A percentile compares a stretch with the other conserved stretches of the same genome.
phyloP scores from a whole-genome alignment of 768 basidiomycete species.

The Brasilioporus rufonigricans region DNA sequence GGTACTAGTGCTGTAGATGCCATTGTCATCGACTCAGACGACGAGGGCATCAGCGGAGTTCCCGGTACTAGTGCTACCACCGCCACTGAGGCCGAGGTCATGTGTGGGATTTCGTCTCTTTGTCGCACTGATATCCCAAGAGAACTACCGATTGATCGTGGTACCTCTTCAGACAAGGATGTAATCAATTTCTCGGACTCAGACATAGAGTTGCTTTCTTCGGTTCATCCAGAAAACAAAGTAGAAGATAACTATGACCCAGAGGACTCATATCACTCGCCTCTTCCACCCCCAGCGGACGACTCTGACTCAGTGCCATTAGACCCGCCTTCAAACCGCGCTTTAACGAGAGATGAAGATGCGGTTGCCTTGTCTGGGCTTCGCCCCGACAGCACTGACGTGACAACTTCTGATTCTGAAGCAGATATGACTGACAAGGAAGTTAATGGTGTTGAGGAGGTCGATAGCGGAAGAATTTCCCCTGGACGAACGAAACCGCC shows the following conservation, averaged over 20 bases:
- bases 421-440: background rate
- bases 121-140: background rate
- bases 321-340: background rate
- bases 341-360: background rate
- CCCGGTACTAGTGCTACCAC: slow-evolving; percentile 11
- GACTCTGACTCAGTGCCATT: background rate
- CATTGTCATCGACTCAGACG: slow-evolving; percentile 22
- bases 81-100: slow-evolving; percentile 20
- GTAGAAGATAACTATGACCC: background rate
- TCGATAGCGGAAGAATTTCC: background rate
- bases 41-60: slow-evolving; percentile 5
- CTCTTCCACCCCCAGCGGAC: background rate
- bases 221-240: slow-evolving; percentile 1
- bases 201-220: slow-evolving; percentile 13
- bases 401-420: slow-evolving; percentile 10
- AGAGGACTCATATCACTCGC: background rate
- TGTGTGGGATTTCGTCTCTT: background rate
- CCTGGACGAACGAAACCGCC: background rate
- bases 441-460: background rate
- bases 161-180: background rate
- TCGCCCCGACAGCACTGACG: background rate
- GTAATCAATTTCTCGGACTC: slow-evolving; percentile 5
- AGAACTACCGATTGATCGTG: background rate
- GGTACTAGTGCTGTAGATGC: slow-evolving; percentile 18
- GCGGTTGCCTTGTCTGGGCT: background rate